These are phyloP conservation scores for Trichoderma sp. DNA, from an alignment of 2,329 filamentous ascomycete genomes.

Conservation along the genomic window DNA sequence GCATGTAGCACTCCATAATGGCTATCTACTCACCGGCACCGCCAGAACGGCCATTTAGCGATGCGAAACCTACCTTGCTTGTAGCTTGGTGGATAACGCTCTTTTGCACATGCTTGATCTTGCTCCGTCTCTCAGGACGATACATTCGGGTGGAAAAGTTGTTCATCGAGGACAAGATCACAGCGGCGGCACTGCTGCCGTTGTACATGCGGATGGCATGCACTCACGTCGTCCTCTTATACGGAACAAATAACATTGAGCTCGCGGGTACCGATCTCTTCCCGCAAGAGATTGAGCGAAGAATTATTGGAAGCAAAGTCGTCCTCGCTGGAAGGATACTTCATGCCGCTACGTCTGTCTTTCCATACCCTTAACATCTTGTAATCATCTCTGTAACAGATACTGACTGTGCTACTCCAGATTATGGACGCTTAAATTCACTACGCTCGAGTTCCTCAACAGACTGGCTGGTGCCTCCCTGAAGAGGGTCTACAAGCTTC, in stretches of 20 bases:
- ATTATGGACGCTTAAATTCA: constrained; percentile 13
- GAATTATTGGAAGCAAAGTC: constrained; percentile 1
- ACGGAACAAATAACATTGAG: constrained; percentile 10
- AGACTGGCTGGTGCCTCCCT: neutral
- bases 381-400: neutral
- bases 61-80: constrained; percentile 13
- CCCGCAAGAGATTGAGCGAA: neutral
- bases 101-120: constrained; percentile 8
- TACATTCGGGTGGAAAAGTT: constrained; percentile 15
- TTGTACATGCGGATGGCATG: constrained; percentile 7
- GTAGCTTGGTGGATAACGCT: constrained; percentile 19
- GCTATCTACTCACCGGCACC: constrained; percentile 9
- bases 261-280: neutral
- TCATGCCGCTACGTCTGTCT: constrained; percentile 4
- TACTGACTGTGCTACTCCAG: neutral
- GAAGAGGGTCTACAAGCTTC: neutral
- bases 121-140: constrained; percentile 9
- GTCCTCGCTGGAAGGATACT: constrained; percentile 9
- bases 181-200: constrained; percentile 2
- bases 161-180: constrained; percentile 12
- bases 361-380: neutral
- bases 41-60: constrained; percentile 13
- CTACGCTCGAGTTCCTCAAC: constrained; percentile 9
- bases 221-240: constrained; percentile 2
- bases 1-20: neutral